Evolutionary conservation across 2,329 filamentous ascomycete genomes (phyloP), one percentile per base, ranked within the genome.

Genomic region (Clonostachys sp.): DNA sequence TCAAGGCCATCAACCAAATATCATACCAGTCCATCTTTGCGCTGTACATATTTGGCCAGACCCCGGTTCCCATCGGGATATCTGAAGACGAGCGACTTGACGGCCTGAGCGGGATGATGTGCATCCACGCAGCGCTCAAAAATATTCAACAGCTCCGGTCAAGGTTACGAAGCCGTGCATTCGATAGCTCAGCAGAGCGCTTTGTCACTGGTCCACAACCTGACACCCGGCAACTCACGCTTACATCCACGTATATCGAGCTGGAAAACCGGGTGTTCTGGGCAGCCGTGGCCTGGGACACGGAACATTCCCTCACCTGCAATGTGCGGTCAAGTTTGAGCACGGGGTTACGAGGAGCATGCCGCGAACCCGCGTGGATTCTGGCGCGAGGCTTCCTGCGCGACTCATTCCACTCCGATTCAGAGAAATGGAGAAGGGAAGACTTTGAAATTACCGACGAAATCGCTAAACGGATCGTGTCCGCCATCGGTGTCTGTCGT

Each of bases 231-330:
- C 8, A 30, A 1, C 24, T 30, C 8, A 30, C 9, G 10, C 24
- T 30, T 10, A 30, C 24, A 10, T 30, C 24, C 24, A 30, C 24
- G 24, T 52, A 46, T 45, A 41, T 53, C 6, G 47, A 51, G 17
- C 43, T 51, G 8, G 51, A 53, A 39, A 49, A 41, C 17, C 42
- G 48, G 36, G 47, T 42, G 7, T 50, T 52, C 42, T 53, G 48
- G 52, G 48, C 47, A 12, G 48, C 52, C 2, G 45, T 54, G 14
- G 41, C 41, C 12, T 54, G 52, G 52, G 46, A 54, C 33, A 54
- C 52, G 13, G 39, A 46, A 16, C 47, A 6, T 33, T 48, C 52
- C 13, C 35, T 52, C 12, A 41, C 41, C n/a, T 46, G 39, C 14
- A 52, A 54, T 18, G 12, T 52, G 18, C 49, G 50, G 14, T 41